Percentiles rank a stretch among this genome's conserved stretches.
Evolutionary conservation across 352 stramenopile genomes (phyloP).

Genomic region (Discostella stelligera): DNA sequence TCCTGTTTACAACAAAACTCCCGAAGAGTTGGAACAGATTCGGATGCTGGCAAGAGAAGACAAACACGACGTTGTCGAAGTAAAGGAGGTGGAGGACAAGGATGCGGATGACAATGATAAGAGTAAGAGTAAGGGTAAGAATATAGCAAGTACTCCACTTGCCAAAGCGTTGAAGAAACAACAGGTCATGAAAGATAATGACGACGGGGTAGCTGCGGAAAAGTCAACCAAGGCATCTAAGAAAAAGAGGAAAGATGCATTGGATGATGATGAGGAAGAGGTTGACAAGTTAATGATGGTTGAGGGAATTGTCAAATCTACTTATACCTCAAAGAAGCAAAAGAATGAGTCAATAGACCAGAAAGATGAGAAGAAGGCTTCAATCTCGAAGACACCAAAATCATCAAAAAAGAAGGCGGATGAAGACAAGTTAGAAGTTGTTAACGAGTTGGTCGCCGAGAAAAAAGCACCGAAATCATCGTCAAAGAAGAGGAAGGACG

Average conservation of each 20-base stretch:
- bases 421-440: neutral
- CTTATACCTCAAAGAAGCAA: too few relatives aligned
- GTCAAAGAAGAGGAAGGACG: conserved; percentile 33
- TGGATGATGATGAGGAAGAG: conserved; percentile 1
- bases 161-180: conserved; percentile 55
- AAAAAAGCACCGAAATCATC: conserved; percentile 36
- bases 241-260: conserved; percentile 29
- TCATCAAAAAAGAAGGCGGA: conserved; percentile 25
- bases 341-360: too few relatives aligned
- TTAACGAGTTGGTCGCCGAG: conserved; percentile 1
- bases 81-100: conserved; percentile 23
- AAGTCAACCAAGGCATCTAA: conserved; percentile 13
- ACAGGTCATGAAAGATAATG: conserved; percentile 12
- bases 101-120: conserved; percentile 25
- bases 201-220: neutral
- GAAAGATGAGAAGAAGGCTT: neutral
- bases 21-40: conserved; percentile 68
- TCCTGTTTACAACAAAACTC: conserved; percentile 88
- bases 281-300: neutral
- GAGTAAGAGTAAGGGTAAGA: conserved; percentile 29
- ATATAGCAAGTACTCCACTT: conserved; percentile 23
- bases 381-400: neutral
- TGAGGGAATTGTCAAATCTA: too few relatives aligned
- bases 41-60: conserved; percentile 44
- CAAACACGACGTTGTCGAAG: conserved; percentile 5